Percentiles rank a stretch among this genome's conserved stretches.
Conservation (phyloP, 176 grass and related monocot genomes). For the Lolium perenne region DNA sequence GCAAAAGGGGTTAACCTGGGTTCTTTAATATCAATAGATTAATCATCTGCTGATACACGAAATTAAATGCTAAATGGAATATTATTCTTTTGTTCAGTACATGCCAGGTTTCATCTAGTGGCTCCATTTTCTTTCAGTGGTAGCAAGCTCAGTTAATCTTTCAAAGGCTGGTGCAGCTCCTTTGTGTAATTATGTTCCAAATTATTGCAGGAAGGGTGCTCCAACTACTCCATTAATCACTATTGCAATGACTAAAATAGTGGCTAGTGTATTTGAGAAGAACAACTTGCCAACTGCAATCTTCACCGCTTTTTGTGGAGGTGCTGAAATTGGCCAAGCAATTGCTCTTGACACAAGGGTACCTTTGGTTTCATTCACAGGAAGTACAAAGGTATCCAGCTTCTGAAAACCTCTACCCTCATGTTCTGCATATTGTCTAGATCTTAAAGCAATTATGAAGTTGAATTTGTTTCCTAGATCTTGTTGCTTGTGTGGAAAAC, state of each 20-base stretch:
- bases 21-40: conserved; percentile 17
- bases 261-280: conserved; percentile 89
- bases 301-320: conserved; percentile 95
- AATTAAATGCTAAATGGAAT: conserved; percentile 1
- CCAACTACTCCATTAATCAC: conserved; percentile 98
- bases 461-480: neutral
- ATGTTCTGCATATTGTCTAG: neutral
- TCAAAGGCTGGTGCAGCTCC: neutral
- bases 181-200: conserved; percentile 31
- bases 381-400: conserved; percentile 82
- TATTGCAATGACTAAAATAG: conserved; percentile 90
- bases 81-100: neutral
- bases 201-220: conserved; percentile 82
- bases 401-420: neutral
- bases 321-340: conserved; percentile 86
- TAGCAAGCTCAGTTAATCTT: neutral
- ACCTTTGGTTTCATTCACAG: conserved; percentile 94
- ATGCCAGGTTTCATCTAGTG: neutral
- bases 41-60: conserved; percentile 27
- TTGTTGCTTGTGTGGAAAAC: neutral
- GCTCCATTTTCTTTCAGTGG: conserved; percentile 29
- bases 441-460: neutral
- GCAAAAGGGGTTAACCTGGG: neutral
- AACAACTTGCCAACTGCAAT: conserved; percentile 93
- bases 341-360: conserved; percentile 82